Evolutionary conservation across 129 eudicot species (phyloP).

Genomic region (Apium graveolens): DNA sequence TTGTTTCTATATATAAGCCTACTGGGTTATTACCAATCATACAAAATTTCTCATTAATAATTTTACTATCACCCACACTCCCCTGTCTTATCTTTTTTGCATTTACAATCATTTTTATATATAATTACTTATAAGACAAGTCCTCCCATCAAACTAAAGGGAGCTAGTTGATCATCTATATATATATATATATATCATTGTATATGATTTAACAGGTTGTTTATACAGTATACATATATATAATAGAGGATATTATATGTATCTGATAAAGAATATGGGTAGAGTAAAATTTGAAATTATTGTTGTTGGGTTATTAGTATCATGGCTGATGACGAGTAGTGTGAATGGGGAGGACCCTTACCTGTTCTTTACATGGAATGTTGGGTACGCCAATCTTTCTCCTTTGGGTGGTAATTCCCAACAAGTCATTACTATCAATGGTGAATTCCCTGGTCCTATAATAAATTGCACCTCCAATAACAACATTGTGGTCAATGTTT

Average conservation of each 20-base stretch:
- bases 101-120: no score
- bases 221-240: no score
- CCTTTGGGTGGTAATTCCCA: slow-evolving; percentile 37
- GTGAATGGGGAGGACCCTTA: slow-evolving; percentile 34
- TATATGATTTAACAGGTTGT: no score
- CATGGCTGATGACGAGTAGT: slow-evolving; percentile 4
- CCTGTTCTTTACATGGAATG: slow-evolving; percentile 30
- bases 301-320: not conserved
- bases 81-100: no score
- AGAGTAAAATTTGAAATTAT: not conserved
- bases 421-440: slow-evolving; percentile 41
- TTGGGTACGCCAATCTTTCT: slow-evolving; percentile 30
- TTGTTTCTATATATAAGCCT: not conserved
- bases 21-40: not conserved
- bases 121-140: no score
- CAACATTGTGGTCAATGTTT: slow-evolving; percentile 35
- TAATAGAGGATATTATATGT: no score
- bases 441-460: slow-evolving; percentile 36
- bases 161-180: no score
- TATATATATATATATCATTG: no score
- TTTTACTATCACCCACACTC: no score
- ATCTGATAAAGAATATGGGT: not conserved
- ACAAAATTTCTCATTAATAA: no score
- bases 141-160: no score
- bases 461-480: slow-evolving; percentile 40